These are phyloP conservation scores for Phaeoacremonium minimum DNA, from an alignment of 2,329 filamentous ascomycete genomes.

Conservation along the genomic window DNA sequence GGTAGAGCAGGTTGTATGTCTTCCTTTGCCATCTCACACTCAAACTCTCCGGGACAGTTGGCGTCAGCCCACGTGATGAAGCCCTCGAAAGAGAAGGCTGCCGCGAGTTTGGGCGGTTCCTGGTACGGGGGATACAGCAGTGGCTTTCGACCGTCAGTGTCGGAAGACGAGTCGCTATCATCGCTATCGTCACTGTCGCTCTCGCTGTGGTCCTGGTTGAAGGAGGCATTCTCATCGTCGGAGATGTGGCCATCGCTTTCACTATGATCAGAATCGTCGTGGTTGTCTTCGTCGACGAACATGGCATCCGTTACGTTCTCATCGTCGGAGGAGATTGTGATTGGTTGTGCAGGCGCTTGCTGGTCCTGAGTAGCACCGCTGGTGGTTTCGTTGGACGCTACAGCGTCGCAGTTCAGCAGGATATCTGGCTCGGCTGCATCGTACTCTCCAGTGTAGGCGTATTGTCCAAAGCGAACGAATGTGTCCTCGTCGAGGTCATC, in stretches of 20 bases:
- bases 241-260: too few species aligned
- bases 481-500: constrained; percentile 10
- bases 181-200: too few species aligned
- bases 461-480: constrained; percentile 9
- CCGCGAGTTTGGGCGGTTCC: too few species aligned
- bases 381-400: not conserved
- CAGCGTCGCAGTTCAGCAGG: not conserved
- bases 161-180: too few species aligned
- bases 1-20: not conserved
- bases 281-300: too few species aligned
- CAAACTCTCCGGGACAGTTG: not conserved
- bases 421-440: constrained; percentile 5
- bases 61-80: not conserved
- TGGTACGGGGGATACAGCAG: too few species aligned
- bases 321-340: not conserved
- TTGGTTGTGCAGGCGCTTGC: not conserved
- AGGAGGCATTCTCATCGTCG: too few species aligned
- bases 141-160: too few species aligned
- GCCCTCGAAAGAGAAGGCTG: not conserved
- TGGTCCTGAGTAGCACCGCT: not conserved
- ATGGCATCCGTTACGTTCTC: not conserved
- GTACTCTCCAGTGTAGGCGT: constrained; percentile 10
- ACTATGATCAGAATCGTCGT: not conserved
- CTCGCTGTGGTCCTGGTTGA: too few species aligned
- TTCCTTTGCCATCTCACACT: too few species aligned